These are phyloP conservation scores for Diaporthe longicolla DNA, from an alignment of 2,329 filamentous ascomycete species.

Conservation along the genomic window DNA sequence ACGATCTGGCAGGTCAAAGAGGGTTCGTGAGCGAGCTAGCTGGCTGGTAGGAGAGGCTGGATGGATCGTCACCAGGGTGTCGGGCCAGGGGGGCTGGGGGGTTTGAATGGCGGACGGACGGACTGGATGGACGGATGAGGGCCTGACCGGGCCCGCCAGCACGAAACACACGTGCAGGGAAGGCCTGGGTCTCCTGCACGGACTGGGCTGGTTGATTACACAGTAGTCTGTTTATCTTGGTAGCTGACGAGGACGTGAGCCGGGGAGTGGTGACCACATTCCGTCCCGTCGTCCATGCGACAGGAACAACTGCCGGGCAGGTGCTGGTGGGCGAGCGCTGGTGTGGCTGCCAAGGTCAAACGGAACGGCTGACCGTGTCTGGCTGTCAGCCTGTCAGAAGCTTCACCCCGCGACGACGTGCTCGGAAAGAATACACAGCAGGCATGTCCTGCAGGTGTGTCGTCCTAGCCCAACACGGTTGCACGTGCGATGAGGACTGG, in stretches of 20 bases:
- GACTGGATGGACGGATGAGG: conserved; percentile 28
- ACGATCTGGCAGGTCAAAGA: not conserved
- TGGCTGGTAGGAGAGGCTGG: not conserved
- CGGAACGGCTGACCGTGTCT: not conserved
- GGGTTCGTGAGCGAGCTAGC: not conserved
- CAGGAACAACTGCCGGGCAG: not conserved
- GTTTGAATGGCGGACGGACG: not conserved
- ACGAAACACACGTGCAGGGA: conserved; percentile 41
- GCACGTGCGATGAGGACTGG: conserved; percentile 40
- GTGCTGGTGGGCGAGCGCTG: not conserved
- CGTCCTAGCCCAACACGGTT: not conserved
- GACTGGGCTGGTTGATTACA: not conserved
- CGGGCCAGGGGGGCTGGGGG: conserved; percentile 9
- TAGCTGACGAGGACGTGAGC: not conserved
- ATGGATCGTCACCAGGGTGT: conserved; percentile 31
- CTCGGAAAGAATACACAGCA: not conserved
- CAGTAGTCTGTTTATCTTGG: not conserved
- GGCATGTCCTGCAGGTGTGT: conserved; percentile 33
- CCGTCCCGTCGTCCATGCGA: conserved; percentile 21
- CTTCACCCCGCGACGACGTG: not conserved
- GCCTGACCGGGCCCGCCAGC: conserved; percentile 39
- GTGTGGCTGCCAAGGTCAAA: too few relatives aligned
- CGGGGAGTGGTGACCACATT: conserved; percentile 11
- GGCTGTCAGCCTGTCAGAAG: conserved; percentile 7
- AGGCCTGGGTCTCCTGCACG: not conserved